These are phyloP conservation scores for Phytophthora chlamydospora DNA, from an alignment of 352 stramenopile genomes.

Conservation along the genomic window DNA sequence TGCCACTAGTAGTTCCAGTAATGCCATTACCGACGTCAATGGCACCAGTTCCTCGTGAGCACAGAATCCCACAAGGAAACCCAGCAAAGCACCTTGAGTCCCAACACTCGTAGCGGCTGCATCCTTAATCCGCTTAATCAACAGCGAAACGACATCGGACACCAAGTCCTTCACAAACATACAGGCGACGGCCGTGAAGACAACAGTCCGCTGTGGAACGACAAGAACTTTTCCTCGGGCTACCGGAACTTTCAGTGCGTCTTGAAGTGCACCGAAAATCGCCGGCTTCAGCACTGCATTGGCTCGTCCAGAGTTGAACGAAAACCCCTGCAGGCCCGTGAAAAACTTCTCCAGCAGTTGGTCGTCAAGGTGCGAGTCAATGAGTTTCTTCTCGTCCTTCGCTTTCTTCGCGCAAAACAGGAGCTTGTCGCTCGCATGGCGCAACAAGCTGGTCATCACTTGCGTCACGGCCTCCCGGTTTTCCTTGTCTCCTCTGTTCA, in stretches of 20 bases:
- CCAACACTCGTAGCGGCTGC: neutral
- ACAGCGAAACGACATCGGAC: conserved; percentile 21
- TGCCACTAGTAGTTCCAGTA: conserved; percentile 36
- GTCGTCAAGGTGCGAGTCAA: conserved; percentile 42
- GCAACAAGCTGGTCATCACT: conserved; percentile 36
- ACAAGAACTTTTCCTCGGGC: neutral
- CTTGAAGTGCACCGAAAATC: conserved; percentile 30
- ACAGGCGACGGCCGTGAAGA: conserved; percentile 45
- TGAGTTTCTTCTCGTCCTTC: conserved; percentile 8
- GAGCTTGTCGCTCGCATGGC: conserved; percentile 38
- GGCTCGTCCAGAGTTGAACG: conserved; percentile 55
- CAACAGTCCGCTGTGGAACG: conserved; percentile 21
- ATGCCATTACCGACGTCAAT: conserved; percentile 31
- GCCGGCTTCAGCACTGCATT: conserved; percentile 33
- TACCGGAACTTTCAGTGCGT: neutral
- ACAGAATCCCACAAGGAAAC: conserved; percentile 46
- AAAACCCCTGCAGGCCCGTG: conserved; percentile 52
- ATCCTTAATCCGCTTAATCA: conserved; percentile 19
- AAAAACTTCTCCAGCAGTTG: conserved; percentile 74
- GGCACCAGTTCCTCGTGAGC: conserved; percentile 50
- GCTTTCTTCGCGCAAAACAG: conserved; percentile 7
- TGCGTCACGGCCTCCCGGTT: conserved; percentile 13
- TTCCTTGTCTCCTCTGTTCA: conserved; percentile 31
- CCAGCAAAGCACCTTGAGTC: conserved; percentile 15
- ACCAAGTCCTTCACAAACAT: conserved; percentile 57